These are phyloP conservation scores for Aspergillus olivimuriae DNA, from an alignment of 495 filamentous ascomycete genomes.

Conservation along the genomic window DNA sequence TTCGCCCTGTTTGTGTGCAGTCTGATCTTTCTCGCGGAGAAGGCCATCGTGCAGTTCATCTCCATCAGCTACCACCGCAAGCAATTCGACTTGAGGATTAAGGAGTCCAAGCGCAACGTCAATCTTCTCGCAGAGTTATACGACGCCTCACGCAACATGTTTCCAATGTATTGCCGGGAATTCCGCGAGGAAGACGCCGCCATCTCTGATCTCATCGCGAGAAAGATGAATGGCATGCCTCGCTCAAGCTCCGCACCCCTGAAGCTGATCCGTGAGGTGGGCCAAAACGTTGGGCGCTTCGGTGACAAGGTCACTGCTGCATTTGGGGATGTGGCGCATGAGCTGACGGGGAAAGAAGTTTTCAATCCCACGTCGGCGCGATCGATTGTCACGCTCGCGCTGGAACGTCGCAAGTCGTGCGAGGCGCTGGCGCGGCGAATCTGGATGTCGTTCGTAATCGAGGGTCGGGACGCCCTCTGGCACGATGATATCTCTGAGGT, in stretches of 20 bases:
- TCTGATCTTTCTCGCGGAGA: constrained; percentile 72
- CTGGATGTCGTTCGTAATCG: constrained; percentile 97
- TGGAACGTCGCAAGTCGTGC: constrained; percentile 73
- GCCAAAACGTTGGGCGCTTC: constrained; percentile 65
- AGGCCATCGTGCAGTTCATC: constrained; percentile 82
- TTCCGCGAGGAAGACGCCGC: constrained; percentile 87
- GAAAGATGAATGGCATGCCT: background rate
- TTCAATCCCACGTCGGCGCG: constrained; percentile 88
- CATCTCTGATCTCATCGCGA: constrained; percentile 69
- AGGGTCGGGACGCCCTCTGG: constrained; percentile 74
- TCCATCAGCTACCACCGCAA: constrained; percentile 92
- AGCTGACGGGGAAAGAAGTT: constrained; percentile 89
- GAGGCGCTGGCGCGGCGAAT: constrained; percentile 87
- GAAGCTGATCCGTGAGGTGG: constrained; percentile 58
- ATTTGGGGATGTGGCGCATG: constrained; percentile 89
- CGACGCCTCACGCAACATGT: constrained; percentile 79
- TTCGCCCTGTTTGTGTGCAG: constrained; percentile 71
- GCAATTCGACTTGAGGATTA: constrained; percentile 83
- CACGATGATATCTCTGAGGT: constrained; percentile 82
- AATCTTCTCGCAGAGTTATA: constrained; percentile 75
- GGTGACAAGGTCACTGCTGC: constrained; percentile 88
- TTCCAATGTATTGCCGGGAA: constrained; percentile 85
- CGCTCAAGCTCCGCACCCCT: constrained; percentile 56
- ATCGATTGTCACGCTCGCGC: constrained; percentile 78
- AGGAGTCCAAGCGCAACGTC: constrained; percentile 79